phyloP scores from a whole-genome alignment of 1,284 basidiomycete genomes.

The Rhodotorula sp. region DNA sequence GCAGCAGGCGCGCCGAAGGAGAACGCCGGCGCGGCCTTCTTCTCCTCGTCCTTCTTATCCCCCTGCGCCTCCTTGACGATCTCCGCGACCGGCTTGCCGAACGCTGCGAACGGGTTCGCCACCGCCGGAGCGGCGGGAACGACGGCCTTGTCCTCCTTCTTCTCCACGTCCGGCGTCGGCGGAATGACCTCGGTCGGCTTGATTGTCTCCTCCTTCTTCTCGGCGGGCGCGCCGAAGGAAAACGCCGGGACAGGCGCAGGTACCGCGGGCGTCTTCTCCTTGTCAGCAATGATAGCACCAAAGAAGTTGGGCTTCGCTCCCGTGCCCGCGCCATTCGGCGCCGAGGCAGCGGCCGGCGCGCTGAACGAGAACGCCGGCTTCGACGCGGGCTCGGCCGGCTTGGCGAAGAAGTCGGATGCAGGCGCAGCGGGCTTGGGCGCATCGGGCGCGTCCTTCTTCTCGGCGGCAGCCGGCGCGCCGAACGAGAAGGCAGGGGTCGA shows the following conservation, averaged over 20 bases:
- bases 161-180: background rate
- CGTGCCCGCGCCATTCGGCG: background rate
- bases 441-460: background rate
- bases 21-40: conserved; percentile 5
- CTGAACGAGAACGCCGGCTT: conserved; percentile 7
- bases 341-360: background rate
- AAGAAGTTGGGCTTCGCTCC: conserved; percentile 38
- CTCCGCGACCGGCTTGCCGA: conserved; percentile 34
- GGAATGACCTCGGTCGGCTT: conserved; percentile 15
- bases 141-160: conserved; percentile 5
- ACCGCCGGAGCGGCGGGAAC: background rate
- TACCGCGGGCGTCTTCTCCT: background rate
- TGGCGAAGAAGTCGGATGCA: conserved; percentile 28
- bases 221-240: conserved; percentile 18
- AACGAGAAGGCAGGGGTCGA: conserved; percentile 4
- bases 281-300: conserved; percentile 27
- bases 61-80: background rate
- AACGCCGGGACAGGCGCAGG: conserved; percentile 9
- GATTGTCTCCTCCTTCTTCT: background rate
- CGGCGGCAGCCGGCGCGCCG: background rate
- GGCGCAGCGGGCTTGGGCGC: background rate
- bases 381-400: background rate
- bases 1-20: background rate
- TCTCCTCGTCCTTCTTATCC: background rate
- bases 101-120: conserved; percentile 39